Evolutionary conservation across 768 basidiomycete genomes (phyloP), one percentile per base, ranked within the genome.

Genomic region (Rhodotorula toruloides): DNA sequence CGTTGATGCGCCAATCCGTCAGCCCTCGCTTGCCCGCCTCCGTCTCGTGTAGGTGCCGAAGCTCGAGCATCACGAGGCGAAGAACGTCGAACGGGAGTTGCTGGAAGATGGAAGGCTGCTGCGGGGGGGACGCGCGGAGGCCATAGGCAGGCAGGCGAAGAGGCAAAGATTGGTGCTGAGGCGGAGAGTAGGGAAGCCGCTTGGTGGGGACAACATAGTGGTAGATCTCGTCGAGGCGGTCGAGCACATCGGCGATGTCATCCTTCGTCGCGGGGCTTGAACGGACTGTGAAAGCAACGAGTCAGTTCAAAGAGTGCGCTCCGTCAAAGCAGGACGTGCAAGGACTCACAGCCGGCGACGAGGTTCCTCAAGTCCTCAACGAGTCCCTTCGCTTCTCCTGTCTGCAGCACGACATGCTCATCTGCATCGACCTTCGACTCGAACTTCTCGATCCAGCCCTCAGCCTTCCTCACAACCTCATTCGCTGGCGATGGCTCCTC

Each of bases 191-290:
- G 29, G 12, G 31, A 22, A 0, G 14, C 25, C n/a, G 44, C 17
- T n/a, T 2, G 17, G 43, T 6, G 31, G 10, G 4, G 29, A 40
- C 27, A 27, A 22, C 1, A 7, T 48, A 14, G 37, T 13, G 14
- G 7, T 17, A 16, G 43, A 61, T n/a, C 22, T 29, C 14, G 21
- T 1, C 13, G 14, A 65, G 34, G 36, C 58, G 57, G 8, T 7
- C 9, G 42, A 49, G 27, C n/a, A n/a, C n/a, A n/a, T n/a, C n/a
- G n/a, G n/a, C n/a, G 43, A 65, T 53, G 31, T 65, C 63, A 29
- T 8, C 27, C 16, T 29, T 44, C 0, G 56, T 58, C 4, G 57
- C 56, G 12, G 63, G 63, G 1, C 12, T 31, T 12, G 46, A 42
- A 27, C 52, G 43, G 25, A 53, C 63, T 64, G 56, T 4, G 32